Percentiles rank a stretch among this genome's conserved stretches.
These are phyloP conservation scores for Ascoidea tarda DNA, from an alignment of 805 yeast genomes.

Conservation along the genomic window DNA sequence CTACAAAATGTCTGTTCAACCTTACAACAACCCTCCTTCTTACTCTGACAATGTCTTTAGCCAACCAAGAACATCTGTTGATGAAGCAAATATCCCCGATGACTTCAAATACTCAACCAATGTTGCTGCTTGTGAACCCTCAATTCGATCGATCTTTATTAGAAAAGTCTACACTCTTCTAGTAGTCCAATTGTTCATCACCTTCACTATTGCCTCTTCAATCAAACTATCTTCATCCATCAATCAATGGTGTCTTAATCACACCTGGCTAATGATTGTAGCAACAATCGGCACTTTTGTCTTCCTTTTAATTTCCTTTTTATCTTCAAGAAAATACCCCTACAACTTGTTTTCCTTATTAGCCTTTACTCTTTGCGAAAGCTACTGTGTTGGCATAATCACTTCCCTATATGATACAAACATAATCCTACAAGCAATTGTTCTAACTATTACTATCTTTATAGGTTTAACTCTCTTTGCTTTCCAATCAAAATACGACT, in stretches of 20 bases:
- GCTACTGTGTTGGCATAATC: slow-evolving; percentile 55
- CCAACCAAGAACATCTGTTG: slow-evolving; percentile 1
- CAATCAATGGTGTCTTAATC: slow-evolving; percentile 38
- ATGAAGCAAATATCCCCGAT: slow-evolving; percentile 31
- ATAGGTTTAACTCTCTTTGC: slow-evolving; percentile 70
- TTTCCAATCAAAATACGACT: slow-evolving; percentile 63
- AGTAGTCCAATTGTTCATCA: slow-evolving; percentile 45
- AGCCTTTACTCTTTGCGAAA: slow-evolving; percentile 62
- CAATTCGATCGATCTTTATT: slow-evolving; percentile 61
- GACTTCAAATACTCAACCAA: slow-evolving; percentile 74
- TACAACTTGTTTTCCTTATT: slow-evolving; percentile 43
- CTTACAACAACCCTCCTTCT: slow-evolving; percentile 6
- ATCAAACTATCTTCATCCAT: slow-evolving; percentile 30
- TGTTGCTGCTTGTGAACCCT: slow-evolving; percentile 66
- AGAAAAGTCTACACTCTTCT: slow-evolving; percentile 70
- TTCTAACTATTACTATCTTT: slow-evolving; percentile 56
- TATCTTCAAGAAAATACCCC: slow-evolving; percentile 58
- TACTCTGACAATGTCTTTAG: slow-evolving; percentile 2
- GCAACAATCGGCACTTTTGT: slow-evolving; percentile 47
- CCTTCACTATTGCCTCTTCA: slow-evolving; percentile 41
- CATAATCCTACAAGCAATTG: slow-evolving; percentile 55
- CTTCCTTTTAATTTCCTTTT: slow-evolving; percentile 45
- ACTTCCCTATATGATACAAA: slow-evolving; percentile 49
- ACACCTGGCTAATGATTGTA: slow-evolving; percentile 45
- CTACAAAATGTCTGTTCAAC: neutral